Evolutionary conservation across 805 yeast genomes (phyloP), one percentile per base, ranked within the genome.

Genomic region (Saccharomycopsis javanensis): DNA sequence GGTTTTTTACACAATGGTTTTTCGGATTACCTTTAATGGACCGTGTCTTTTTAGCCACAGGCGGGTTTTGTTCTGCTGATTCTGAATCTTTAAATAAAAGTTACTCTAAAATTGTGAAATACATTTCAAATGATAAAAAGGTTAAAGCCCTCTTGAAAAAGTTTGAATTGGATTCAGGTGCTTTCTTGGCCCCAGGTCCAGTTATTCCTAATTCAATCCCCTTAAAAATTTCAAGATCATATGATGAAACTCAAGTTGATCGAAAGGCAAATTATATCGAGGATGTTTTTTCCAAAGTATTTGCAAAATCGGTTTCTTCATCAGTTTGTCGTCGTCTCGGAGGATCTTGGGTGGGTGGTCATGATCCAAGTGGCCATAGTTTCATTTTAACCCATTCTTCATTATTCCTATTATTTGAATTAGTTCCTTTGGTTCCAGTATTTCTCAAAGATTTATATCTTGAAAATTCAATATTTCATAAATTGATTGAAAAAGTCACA

Each of bases 281-380:
- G 27, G 55, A 55, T 10, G 27, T 42, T 42, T 42, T 42, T 11
- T 42, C 48, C 4, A 48, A 34, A 11, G 48, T 16, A 42, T 42
- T 42, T 23, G 27, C 48, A 20, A 42, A 42, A 42, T 20, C 48
- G 11, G 51, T 71, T 15, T 64, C 73, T 16, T 72, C 81, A 0
- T 67, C 73, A 1, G 63, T 67, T 1, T 79, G 94, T 67, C 69
- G 94, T 67, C 54, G 66, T 60, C 30, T 79, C 65, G 89, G 83
- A 54, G 85, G 98, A 0, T 58, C 64, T 15, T 86, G 92, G 94
- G 60, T 63, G 6, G 89, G 96, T 0, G 99, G 99, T 0, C 96
- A 89, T 67, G 99, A 94, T 71, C 96, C 98, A 4, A 85, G 92
- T 60, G 99, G 99, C 0, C 99, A 94, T 67, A 85, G 88, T 1